Conservation (phyloP, 208 protist genomes). For the Leishmania lainsoni region DNA sequence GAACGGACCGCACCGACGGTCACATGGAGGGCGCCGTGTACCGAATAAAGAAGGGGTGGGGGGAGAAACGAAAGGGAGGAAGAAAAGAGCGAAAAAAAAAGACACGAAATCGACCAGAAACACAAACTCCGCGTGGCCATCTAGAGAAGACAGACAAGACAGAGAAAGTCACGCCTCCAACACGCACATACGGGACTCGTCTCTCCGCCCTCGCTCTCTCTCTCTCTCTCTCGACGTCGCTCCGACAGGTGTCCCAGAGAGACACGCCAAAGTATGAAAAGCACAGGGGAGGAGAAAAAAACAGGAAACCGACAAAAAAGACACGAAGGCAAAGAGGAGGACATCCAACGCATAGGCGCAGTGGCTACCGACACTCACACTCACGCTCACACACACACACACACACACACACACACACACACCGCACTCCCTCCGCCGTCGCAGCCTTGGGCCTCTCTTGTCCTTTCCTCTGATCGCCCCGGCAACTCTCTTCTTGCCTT, state of each 20-base stretch:
- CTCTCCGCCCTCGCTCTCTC: not conserved
- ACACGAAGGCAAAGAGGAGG: not conserved
- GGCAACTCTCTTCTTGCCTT: not conserved
- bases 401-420: not conserved
- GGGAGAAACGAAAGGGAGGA: not conserved
- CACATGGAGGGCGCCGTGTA: too few species aligned
- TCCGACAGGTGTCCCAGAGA: not conserved
- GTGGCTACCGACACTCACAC: too few species aligned
- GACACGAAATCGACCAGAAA: not conserved
- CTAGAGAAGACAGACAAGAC: not conserved
- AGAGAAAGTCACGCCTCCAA: not conserved
- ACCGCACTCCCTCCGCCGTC: not conserved
- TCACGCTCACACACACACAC: not conserved
- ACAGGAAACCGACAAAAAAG: not conserved
- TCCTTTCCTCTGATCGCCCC: not conserved
- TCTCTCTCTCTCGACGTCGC: not conserved
- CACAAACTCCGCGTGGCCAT: not conserved
- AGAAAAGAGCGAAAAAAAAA: not conserved
- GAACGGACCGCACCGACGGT: too few species aligned
- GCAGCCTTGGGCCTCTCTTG: not conserved
- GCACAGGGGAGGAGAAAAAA: not conserved
- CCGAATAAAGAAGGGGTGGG: too few species aligned
- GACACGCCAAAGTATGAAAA: not conserved
- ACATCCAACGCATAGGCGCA: not conserved
- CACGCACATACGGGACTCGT: not conserved